phyloP scores from a whole-genome alignment of 345 rosid genomes.

The Gossypium ekmanianum region DNA sequence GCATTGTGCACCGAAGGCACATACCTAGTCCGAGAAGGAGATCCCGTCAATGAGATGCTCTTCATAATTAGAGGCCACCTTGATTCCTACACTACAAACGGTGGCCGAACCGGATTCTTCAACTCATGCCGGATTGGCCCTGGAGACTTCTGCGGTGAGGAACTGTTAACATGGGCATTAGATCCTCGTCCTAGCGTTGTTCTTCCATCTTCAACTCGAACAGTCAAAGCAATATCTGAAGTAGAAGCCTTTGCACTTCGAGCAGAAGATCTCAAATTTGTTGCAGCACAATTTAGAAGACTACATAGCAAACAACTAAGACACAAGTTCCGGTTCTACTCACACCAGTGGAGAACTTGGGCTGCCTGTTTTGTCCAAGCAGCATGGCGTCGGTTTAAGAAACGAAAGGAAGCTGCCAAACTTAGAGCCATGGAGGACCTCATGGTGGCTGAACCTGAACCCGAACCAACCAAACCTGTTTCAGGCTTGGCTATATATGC shows the following conservation, averaged over 20 bases:
- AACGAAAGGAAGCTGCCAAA: constrained; percentile 50
- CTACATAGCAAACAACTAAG: constrained; percentile 77
- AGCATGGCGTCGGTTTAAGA: constrained; percentile 72
- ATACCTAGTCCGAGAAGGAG: constrained; percentile 79
- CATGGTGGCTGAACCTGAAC: constrained; percentile 9
- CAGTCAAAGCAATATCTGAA: constrained; percentile 71
- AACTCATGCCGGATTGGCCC: constrained; percentile 78
- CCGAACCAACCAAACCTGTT: constrained; percentile 12
- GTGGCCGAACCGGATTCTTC: constrained; percentile 86
- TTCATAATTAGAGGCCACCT: constrained; percentile 84
- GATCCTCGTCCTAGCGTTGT: constrained; percentile 63
- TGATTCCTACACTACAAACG: constrained; percentile 86
- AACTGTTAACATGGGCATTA: constrained; percentile 81
- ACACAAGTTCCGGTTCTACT: constrained; percentile 79
- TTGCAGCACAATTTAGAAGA: constrained; percentile 75
- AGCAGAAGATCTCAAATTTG: constrained; percentile 77
- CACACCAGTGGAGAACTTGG: constrained; percentile 91
- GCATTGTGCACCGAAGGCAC: constrained; percentile 72
- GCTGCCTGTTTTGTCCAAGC: constrained; percentile 84
- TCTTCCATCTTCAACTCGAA: constrained; percentile 76
- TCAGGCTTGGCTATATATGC: constrained; percentile 30
- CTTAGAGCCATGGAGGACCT: constrained; percentile 44
- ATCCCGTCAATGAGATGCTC: constrained; percentile 84
- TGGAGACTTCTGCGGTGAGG: constrained; percentile 90
- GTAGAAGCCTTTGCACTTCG: constrained; percentile 81